Evolutionary conservation across 2,329 filamentous ascomycete species (phyloP).

Genomic region (Diaporthe citrichinensis): DNA sequence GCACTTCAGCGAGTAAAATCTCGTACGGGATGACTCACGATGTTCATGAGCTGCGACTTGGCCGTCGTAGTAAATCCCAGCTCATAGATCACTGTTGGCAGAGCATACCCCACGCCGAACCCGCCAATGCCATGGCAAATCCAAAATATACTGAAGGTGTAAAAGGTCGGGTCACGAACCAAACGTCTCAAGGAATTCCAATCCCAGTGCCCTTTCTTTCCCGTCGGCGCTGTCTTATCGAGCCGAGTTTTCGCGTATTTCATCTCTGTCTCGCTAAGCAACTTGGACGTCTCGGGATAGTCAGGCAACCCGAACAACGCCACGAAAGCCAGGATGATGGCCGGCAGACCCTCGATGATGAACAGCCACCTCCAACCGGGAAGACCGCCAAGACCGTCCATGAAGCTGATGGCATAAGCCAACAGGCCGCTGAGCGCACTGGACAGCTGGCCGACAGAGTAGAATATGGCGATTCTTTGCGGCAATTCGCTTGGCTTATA

Average conservation of each 20-base stretch:
- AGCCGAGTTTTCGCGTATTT: neutral
- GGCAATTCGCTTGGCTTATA: neutral
- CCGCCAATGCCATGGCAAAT: slow-evolving; percentile 47
- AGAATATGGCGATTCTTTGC: slow-evolving; percentile 6
- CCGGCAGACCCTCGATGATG: neutral
- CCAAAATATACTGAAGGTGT: slow-evolving; percentile 1
- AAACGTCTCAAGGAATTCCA: neutral
- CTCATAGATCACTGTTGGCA: slow-evolving; percentile 60
- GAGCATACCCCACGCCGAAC: slow-evolving; percentile 55
- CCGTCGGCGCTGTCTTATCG: slow-evolving; percentile 1
- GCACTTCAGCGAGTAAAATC: neutral
- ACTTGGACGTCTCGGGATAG: slow-evolving; percentile 2
- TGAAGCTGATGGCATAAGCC: slow-evolving; percentile 15
- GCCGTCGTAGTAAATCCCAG: slow-evolving; percentile 58
- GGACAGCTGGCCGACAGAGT: slow-evolving; percentile 8
- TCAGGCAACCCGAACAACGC: slow-evolving; percentile 10
- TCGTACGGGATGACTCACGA: slow-evolving; percentile 45
- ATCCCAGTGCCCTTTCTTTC: neutral
- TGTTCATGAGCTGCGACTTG: slow-evolving; percentile 59
- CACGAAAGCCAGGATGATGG: neutral
- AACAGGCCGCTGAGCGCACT: slow-evolving; percentile 13
- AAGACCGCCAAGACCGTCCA: neutral
- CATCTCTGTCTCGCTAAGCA: slow-evolving; percentile 1
- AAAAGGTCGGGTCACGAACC: neutral
- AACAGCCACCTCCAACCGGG: slow-evolving; percentile 4